These are phyloP conservation scores for Yamadazyma trypodendri DNA, from an alignment of 1,139 yeast species.

Conservation along the genomic window DNA sequence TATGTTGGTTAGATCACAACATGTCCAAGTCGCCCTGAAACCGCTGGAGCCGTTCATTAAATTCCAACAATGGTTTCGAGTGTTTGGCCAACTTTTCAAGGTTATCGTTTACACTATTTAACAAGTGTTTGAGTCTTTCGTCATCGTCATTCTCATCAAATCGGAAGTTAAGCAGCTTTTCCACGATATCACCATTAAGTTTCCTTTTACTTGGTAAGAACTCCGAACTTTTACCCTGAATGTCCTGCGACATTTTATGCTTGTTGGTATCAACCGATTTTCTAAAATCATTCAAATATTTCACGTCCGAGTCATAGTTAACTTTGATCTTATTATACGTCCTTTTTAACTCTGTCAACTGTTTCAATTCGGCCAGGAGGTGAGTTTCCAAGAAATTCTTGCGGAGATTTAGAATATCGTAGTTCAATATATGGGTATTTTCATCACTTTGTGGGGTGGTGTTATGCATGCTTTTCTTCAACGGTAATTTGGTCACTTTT, in stretches of 20 bases:
- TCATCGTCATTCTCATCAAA: constrained; percentile 27
- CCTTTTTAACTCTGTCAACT: constrained; percentile 32
- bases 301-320: constrained; percentile 30
- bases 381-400: constrained; percentile 37
- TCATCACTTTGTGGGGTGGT: constrained; percentile 17
- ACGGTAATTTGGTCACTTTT: constrained; percentile 35
- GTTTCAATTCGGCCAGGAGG: constrained; percentile 43
- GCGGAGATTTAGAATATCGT: constrained; percentile 30
- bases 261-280: constrained; percentile 17
- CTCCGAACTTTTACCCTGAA: neutral
- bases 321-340: constrained; percentile 24
- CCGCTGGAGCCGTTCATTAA: constrained; percentile 29
- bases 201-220: neutral
- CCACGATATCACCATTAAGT: neutral
- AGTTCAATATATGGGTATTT: constrained; percentile 23
- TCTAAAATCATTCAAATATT: constrained; percentile 30
- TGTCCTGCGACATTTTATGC: constrained; percentile 10
- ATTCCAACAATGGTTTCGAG: constrained; percentile 19
- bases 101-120: constrained; percentile 20
- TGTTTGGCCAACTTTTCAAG: constrained; percentile 19
- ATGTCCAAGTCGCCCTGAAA: constrained; percentile 27
- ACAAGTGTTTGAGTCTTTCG: constrained; percentile 14
- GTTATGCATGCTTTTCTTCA: constrained; percentile 20
- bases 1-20: constrained; percentile 20
- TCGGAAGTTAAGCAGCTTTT: neutral